Evolutionary conservation across 768 basidiomycete species (phyloP), one percentile per base, ranked within the genome.

Genomic region (Lentinula boryana): DNA sequence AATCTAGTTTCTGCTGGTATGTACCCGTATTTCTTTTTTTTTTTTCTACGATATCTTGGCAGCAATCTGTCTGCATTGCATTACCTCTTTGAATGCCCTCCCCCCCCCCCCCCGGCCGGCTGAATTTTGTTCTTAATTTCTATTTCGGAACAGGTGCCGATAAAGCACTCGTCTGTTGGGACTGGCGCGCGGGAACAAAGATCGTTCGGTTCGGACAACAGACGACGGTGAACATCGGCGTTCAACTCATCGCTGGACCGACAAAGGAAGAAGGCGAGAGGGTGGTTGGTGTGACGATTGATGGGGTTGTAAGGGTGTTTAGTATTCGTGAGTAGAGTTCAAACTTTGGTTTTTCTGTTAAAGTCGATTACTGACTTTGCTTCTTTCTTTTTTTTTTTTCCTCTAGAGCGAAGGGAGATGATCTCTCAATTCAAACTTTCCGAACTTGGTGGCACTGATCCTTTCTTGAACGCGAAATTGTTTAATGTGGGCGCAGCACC

Each of bases 161-260:
- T 64, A 87, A 87, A 67, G 85, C 83, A 0, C 71, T 87, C 21
- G 93, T 95, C 13, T 91, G 89, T 66, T 95, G 91, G 91, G 90
- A 93, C 72, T 93, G 91, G 91, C 83, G 93, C 4, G 80, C 88
- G 0, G 94, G 94, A 12, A 87, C 85, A 10, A 96, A 95, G 77
- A 88, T 94, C 52, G 89, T 93, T 40, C 78, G 92, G 16, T 95
- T 95, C 66, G 94, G 93, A 1, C 94, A 96, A 70, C 93, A 95
- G 75, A 95, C 92, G 9, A 95, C 92, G 6, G 84, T 93, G 65
- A 93, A 92, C 67, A 90, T 94, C 55, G 94, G 93, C 8, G 90
- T 96, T 31, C 92, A 94, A 72, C 82, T 95, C 32, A 82, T 94
- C 35, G 81, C 82, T 43, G 80, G 82, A 21, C 74, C 69, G 10